Conservation (phyloP, 768 basidiomycete species). For the Naganishia onofrii region DNA sequence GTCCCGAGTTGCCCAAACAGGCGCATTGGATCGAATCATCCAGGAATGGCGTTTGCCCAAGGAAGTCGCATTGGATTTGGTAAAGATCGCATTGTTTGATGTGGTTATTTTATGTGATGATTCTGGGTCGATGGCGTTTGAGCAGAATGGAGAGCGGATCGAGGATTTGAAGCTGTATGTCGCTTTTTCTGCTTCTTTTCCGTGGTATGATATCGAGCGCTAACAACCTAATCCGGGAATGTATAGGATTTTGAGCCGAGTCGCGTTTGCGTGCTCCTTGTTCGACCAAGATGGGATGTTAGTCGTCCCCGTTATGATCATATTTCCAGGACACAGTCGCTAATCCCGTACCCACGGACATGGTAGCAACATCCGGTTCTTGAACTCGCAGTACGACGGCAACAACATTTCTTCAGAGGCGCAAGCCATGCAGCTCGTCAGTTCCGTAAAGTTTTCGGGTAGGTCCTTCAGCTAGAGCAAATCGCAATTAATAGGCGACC, state of each 20-base stretch:
- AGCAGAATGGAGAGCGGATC: constrained; percentile 54
- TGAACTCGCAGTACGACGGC: constrained; percentile 53
- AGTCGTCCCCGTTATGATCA: background rate
- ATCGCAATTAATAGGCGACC: background rate
- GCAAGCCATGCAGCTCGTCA: constrained; percentile 48
- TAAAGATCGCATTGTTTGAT: constrained; percentile 54
- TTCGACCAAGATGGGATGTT: constrained; percentile 55
- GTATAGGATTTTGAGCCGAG: constrained; percentile 46
- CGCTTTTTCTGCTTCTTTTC: background rate
- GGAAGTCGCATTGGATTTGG: constrained; percentile 55
- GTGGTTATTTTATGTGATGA: constrained; percentile 40
- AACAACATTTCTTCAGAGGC: constrained; percentile 52
- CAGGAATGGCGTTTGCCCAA: constrained; percentile 52
- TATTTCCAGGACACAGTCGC: background rate
- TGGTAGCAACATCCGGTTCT: constrained; percentile 48
- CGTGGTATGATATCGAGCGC: background rate
- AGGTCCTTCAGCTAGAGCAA: constrained; percentile 14
- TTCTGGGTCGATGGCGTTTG: constrained; percentile 49
- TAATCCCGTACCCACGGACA: too few relatives aligned
- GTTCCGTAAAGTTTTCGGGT: constrained; percentile 53
- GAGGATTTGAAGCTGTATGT: constrained; percentile 53
- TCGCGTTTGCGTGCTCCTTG: constrained; percentile 52
- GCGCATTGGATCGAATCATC: constrained; percentile 51
- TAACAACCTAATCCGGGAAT: constrained; percentile 14
- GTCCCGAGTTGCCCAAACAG: constrained; percentile 49